Evolutionary conservation across 2,329 filamentous ascomycete genomes (phyloP), one percentile per base, ranked within the genome.

Genomic region (Aspergillus fischeri): DNA sequence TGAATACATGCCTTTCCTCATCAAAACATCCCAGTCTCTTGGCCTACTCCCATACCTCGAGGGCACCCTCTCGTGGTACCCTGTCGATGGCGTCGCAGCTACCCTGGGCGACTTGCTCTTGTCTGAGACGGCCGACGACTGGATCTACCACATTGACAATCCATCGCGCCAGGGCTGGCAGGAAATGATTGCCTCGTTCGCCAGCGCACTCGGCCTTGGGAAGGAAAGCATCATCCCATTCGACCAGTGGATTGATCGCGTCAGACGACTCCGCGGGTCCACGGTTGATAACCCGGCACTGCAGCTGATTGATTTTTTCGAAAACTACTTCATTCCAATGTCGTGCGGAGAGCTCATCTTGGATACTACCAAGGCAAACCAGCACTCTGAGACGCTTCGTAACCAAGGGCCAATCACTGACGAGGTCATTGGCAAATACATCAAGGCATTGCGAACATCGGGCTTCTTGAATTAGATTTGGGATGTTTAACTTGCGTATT

Each of bases 21-120:
- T 82, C 57, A 82, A 83, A 64, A 80, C 77, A 0, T 76, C 78
- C 0, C 79, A 83, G 61, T 76, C 76, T 0, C 60, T 83, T 0
- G 63, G 68, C 0, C 71, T 65, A 0, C 61, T 79, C 8, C 80
- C 81, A 0, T 72, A 77, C 44, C 58, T 81, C 2, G 53, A 70
- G 0, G 79, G 79, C 1, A 51, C 57, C 0, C 55, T 81, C 2
- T 74, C 60, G 5, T 83, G 81, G 81, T 70, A 67, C 0, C 78
- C 80, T 0, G 80, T 82, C 14, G 70, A 83, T 55, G 69, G 70
- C 35, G 67, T 75, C 5, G 75, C 77, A 0, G 64, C 54, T 6
- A 66, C 69, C 0, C 54, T 75, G 9, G 59, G 48, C 1, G 77
- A 79, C 8, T 59, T 80, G 1, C 50, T 75, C 0, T 52, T 69